Evolutionary conservation across 2,329 filamentous ascomycete genomes (phyloP).

Genomic region (Cercospora beticola): DNA sequence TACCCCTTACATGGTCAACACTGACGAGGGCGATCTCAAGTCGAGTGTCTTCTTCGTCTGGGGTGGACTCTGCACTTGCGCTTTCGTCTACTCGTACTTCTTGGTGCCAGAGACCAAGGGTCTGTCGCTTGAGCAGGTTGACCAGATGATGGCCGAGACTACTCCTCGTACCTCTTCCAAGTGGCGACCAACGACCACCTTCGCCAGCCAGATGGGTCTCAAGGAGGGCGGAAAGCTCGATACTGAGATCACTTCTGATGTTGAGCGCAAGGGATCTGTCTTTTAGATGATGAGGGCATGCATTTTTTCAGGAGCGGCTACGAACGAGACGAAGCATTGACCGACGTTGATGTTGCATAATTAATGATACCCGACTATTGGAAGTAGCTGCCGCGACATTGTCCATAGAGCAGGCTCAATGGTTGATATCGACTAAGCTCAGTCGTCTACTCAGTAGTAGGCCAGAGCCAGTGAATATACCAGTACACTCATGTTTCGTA

Average conservation of each 20-base stretch:
- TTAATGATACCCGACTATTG: constrained; percentile 9
- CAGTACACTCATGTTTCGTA: not conserved
- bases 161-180: constrained; percentile 72
- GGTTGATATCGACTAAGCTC: constrained; percentile 1
- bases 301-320: constrained; percentile 9
- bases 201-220: constrained; percentile 37
- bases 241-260: constrained; percentile 31
- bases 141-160: constrained; percentile 86
- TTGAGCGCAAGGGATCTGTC: constrained; percentile 39
- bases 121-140: constrained; percentile 78
- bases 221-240: constrained; percentile 36
- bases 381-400: not conserved
- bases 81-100: constrained; percentile 46
- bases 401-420: constrained; percentile 1
- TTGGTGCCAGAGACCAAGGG: constrained; percentile 82
- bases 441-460: not conserved
- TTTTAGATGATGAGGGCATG: constrained; percentile 31
- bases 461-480: not conserved
- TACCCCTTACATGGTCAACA: constrained; percentile 63
- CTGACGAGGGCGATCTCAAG: constrained; percentile 54
- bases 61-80: constrained; percentile 55
- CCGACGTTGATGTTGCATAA: constrained; percentile 8
- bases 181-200: constrained; percentile 51
- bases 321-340: constrained; percentile 29
- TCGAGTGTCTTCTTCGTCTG: constrained; percentile 48